Evolutionary conservation across 176 grass and related monocot species (phyloP).

Genomic region (Triticum monococcum): DNA sequence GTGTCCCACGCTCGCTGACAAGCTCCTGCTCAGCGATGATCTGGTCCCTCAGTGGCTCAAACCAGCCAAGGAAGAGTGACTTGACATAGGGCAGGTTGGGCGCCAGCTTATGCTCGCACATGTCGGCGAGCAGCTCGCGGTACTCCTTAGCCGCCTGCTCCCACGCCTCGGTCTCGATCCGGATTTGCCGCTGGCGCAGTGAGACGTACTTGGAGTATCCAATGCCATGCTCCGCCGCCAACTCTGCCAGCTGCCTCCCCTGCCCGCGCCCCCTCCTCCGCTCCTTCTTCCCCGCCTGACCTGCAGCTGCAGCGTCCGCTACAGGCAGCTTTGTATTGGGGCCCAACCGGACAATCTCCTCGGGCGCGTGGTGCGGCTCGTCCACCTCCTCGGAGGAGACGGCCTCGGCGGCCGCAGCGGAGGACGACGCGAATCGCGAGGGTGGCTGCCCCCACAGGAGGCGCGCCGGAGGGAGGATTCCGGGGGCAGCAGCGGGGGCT

Average conservation of each 20-base stretch:
- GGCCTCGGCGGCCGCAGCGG: conserved; percentile 39
- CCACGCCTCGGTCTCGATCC: conserved; percentile 91
- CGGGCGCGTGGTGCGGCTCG: conserved; percentile 32
- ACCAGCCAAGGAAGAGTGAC: conserved; percentile 93
- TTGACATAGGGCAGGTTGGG: conserved; percentile 94
- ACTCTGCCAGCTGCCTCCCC: background rate
- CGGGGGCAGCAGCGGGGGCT: background rate
- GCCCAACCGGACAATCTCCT: conserved; percentile 12
- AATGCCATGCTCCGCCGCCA: conserved; percentile 40
- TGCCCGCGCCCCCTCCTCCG: background rate
- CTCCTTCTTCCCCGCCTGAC: background rate
- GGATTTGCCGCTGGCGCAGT: conserved; percentile 68
- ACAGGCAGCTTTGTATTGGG: background rate
- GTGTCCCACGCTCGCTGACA: conserved; percentile 9
- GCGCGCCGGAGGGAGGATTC: background rate
- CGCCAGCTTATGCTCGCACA: conserved; percentile 88
- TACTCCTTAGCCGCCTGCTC: conserved; percentile 92
- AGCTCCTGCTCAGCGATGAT: conserved; percentile 63
- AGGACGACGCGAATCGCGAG: conserved; percentile 43
- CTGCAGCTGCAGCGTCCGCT: background rate
- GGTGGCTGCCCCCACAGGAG: conserved; percentile 27
- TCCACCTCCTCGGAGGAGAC: conserved; percentile 40
- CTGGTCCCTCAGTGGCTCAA: conserved; percentile 75
- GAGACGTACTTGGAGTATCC: conserved; percentile 38
- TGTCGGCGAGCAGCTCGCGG: conserved; percentile 73